Evolutionary conservation across 2,329 filamentous ascomycete species (phyloP), one percentile per base, ranked within the genome.

Genomic region (Paraphoma chrysanthemicola): DNA sequence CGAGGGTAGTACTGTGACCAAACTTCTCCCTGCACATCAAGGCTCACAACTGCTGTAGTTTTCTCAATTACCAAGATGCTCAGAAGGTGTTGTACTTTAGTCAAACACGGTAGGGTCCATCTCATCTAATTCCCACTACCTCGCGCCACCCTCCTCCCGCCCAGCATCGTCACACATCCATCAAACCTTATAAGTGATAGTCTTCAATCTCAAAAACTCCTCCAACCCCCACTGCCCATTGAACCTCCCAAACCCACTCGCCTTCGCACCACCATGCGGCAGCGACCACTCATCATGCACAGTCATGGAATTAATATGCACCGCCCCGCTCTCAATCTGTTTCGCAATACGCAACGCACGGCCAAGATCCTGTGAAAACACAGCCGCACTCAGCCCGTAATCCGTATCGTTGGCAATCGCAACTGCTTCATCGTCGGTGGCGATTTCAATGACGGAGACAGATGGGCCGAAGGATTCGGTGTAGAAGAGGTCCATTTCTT

Each of bases 381-480:
- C 85, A 0, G 90, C 84, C 3, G 87, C 83, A 2, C 82, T 81
- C 9, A 96, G 82, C 3, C 92, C 92, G 70, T 93, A 95, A 48
- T 92, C 89, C 1, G 89, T 92, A 66, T 94, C 90, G 70, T 96
- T 96, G 12, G 91, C 90, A 16, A 94, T 79, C 30, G 81, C 78
- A 23, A 95, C 76, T 0, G 90, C 91, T 62, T 93, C 88, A 31
- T 92, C 90, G 45, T 91, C 89, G 2, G 70, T 80, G n/a, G 86
- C 82, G 28, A 93, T 82, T 18, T 84, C 80, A 12, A 89, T 85
- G 17, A 95, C 69, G 14, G 86, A 87, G 1, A 93, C 89, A 0
- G 85, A 87, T 0, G 92, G 91, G 0, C 90, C 92, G 67, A 96
- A 96, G 1, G 86, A 90, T 77, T 96, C 92, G 1, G 84, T 88